phyloP scores from a whole-genome alignment of 1,284 basidiomycete species.

The Coniferiporia sulphurascens region DNA sequence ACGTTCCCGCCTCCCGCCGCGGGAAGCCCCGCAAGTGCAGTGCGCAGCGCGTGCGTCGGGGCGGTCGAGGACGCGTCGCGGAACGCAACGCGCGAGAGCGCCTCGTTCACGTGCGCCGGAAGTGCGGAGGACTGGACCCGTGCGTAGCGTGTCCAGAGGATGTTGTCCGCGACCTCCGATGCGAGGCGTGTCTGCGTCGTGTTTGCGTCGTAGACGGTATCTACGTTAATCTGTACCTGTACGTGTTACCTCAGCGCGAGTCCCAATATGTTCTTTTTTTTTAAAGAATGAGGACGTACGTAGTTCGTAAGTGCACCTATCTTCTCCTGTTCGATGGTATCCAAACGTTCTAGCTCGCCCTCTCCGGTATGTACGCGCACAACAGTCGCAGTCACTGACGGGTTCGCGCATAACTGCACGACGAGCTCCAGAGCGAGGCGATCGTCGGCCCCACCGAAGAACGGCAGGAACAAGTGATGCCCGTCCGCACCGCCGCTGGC shows the following conservation, averaged over 20 bases:
- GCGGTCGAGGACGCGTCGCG: slow-evolving; percentile 29
- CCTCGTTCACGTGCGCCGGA: slow-evolving; percentile 29
- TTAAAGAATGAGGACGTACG: slow-evolving; percentile 8
- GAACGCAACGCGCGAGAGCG: slow-evolving; percentile 57
- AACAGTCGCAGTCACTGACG: slow-evolving; percentile 63
- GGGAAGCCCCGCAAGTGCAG: slow-evolving; percentile 32
- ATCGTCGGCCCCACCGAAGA: slow-evolving; percentile 92
- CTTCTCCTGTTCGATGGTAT: slow-evolving; percentile 31
- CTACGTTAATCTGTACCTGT: slow-evolving; percentile 24
- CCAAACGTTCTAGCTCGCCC: slow-evolving; percentile 28
- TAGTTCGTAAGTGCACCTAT: slow-evolving; percentile 17
- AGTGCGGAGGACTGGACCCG: slow-evolving; percentile 21
- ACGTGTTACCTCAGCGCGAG: not conserved
- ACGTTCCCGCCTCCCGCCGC: slow-evolving; percentile 28
- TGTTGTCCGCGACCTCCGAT: slow-evolving; percentile 72
- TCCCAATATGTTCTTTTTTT: slow-evolving; percentile 26
- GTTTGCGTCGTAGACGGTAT: slow-evolving; percentile 63
- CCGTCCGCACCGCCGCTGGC: slow-evolving; percentile 3
- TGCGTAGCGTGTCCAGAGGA: slow-evolving; percentile 59
- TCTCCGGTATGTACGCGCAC: slow-evolving; percentile 45
- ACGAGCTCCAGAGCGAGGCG: slow-evolving; percentile 76
- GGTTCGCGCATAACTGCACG: slow-evolving; percentile 71
- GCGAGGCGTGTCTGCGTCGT: slow-evolving; percentile 58
- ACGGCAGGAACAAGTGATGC: slow-evolving; percentile 79
- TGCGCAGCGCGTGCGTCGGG: slow-evolving; percentile 51